Conservation (phyloP, 345 rosid species). For the Salix viminalis region DNA sequence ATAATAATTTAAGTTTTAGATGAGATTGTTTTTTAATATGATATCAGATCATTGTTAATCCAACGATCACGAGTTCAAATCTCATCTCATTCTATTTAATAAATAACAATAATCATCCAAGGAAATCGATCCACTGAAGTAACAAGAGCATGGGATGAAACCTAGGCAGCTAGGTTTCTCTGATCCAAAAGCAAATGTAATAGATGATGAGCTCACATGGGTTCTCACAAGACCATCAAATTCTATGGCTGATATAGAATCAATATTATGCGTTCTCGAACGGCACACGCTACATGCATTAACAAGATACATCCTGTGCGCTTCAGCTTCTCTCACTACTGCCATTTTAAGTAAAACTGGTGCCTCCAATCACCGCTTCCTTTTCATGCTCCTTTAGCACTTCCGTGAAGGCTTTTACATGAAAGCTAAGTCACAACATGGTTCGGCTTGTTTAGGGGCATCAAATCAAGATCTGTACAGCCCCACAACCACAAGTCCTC, state of each 20-base stretch:
- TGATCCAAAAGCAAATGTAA: background rate
- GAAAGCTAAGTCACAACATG: background rate
- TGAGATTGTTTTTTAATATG: too few relatives aligned
- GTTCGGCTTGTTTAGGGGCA: background rate
- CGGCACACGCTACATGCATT: background rate
- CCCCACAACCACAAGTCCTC: slow-evolving; percentile 6
- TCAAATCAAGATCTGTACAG: background rate
- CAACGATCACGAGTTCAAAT: too few relatives aligned
- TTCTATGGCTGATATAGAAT: background rate
- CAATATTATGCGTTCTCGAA: background rate
- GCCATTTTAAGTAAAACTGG: background rate
- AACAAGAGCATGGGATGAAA: background rate
- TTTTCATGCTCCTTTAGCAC: slow-evolving; percentile 7
- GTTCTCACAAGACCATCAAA: background rate
- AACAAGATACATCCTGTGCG: background rate
- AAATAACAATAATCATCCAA: too few relatives aligned
- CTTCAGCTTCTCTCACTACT: background rate
- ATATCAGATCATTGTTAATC: too few relatives aligned
- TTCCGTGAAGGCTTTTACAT: slow-evolving; percentile 15
- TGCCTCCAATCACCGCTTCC: background rate
- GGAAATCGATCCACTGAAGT: background rate
- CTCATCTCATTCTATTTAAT: too few relatives aligned
- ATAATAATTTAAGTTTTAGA: too few relatives aligned
- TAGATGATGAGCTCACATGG: background rate
- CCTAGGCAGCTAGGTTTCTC: background rate